Evolutionary conservation across 1,284 basidiomycete species (phyloP), one percentile per base, ranked within the genome.

Genomic region (Trametes polyzona): DNA sequence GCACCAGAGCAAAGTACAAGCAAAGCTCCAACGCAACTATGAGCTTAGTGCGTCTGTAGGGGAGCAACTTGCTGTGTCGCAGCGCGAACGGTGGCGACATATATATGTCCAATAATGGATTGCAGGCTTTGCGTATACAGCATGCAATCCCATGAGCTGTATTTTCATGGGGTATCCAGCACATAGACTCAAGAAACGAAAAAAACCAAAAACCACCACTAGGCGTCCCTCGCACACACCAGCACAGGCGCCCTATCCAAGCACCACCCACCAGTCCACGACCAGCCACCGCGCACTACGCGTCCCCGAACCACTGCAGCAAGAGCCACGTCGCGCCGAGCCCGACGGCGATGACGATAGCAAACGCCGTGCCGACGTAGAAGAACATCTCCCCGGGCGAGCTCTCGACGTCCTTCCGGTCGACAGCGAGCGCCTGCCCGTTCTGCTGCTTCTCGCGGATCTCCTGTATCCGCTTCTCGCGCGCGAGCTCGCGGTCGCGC

Each of bases 391-490:
- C 73, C 61, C 46, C 58, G 19, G 57, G 58, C 37, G 52, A 55
- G 33, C 53, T 54, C 36, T 54, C 58, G n/a, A 32, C 27, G 3
- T 55, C 23, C 33, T 36, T 27, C n/a, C 41, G 40, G 21, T 55
- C 42, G 46, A 36, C 55, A 39, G 48, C 17, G 41, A 47, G 29
- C 24, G 35, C 46, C 29, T n/a, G n/a, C 17, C 33, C 1, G 55
- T n/a, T n/a, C n/a, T n/a, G 49, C 24, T 57, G 57, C 53, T 55
- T 55, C 24, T 57, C 54, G 37, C 55, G 60, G 29, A 69, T 49
- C 66, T 67, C 68, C 30, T 58, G 58, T 2, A 73, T 50, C 24
- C 80, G 77, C 73, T 82, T 75, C 71, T 84, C 71, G 69, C 77
- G 72, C 47, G 75, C 66, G 8, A 76, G 65, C 44, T 73, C 73